Evolutionary conservation across 2,329 filamentous ascomycete genomes (phyloP), one percentile per base, ranked within the genome.

Genomic region (Hymenoscyphus fructigenus): DNA sequence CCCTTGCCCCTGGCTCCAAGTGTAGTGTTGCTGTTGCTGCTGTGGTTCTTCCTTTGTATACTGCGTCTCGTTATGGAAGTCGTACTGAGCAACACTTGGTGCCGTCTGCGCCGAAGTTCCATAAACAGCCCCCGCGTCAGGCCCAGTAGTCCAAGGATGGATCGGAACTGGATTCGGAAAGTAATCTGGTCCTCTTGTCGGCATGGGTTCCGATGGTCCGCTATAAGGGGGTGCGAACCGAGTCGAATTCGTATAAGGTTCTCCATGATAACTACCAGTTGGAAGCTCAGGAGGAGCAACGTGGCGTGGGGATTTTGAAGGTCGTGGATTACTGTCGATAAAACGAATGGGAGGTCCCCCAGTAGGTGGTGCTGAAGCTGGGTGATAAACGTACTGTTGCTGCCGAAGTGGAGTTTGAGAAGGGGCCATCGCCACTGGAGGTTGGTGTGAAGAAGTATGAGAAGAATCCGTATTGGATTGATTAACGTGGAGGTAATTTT

Each of bases 281-380:
- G 69, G 68, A 14, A 70, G 41, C 12, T 74, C 71, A 10, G 71
- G 67, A 17, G 73, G 71, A 17, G 65, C 71, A 47, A 68, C 65
- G 65, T 76, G 74, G 10, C 75, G 66, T 41, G 75, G 75, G 5
- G 74, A 76, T 59, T 76, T 76, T 15, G 72, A 47, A 17, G 74
- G 74, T 15, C 75, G 66, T 7, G 73, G 73, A 57, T 76, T 76
- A 53, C 63, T 71, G 62, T 76, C 73, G 15, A 74, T 63, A 58
- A 71, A 75, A 9, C 70, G 66, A 23, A 71, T 64, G 17, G 68
- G 67, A 1, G 65, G 65, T 3, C 53, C 61, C 28, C 60, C 57
- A 2, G 65, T 57, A 23, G 65, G 38, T 36, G 68, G 64, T 26
- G 66, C 65, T 34, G 67, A 67, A 10, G 64, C 38, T 56, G 68